phyloP scores from a whole-genome alignment of 1,284 basidiomycete species.

The Trametes sp. region DNA sequence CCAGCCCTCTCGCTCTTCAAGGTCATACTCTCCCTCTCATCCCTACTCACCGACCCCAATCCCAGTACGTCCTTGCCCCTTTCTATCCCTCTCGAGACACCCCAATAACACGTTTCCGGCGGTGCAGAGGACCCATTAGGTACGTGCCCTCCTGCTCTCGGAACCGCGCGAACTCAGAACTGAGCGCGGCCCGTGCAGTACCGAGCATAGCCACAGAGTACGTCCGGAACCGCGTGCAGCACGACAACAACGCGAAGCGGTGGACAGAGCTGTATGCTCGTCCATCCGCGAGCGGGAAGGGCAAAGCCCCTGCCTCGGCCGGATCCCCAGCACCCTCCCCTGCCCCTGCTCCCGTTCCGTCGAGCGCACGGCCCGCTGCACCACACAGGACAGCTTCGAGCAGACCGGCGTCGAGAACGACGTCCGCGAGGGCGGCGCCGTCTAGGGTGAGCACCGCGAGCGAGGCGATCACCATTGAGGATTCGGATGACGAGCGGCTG shows the following conservation, averaged over 20 bases:
- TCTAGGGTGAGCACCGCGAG: too few relatives aligned
- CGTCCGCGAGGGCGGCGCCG: conserved; percentile 29
- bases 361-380: conserved; percentile 21
- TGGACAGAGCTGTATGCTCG: conserved; percentile 71
- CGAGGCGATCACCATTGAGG: conserved; percentile 56
- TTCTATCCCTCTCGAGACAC: too few relatives aligned
- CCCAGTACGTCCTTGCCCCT: conserved; percentile 58
- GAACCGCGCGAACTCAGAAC: neutral
- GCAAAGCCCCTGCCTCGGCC: conserved; percentile 31
- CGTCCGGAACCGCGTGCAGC: conserved; percentile 63
- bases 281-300: conserved; percentile 50
- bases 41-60: conserved; percentile 89
- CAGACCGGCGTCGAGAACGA: conserved; percentile 1
- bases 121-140: conserved; percentile 73
- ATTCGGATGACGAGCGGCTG: conserved; percentile 53
- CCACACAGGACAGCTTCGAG: conserved; percentile 14
- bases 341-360: too few relatives aligned
- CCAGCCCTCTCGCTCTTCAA: conserved; percentile 92
- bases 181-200: conserved; percentile 49
- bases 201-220: conserved; percentile 79
- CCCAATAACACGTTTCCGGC: neutral
- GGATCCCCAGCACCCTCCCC: conserved; percentile 19
- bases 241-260: conserved; percentile 69
- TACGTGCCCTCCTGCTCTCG: conserved; percentile 36
- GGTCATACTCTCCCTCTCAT: conserved; percentile 88